Evolutionary conservation across 176 grass and related monocot genomes (phyloP).

Genomic region (Ensete ventricosum): DNA sequence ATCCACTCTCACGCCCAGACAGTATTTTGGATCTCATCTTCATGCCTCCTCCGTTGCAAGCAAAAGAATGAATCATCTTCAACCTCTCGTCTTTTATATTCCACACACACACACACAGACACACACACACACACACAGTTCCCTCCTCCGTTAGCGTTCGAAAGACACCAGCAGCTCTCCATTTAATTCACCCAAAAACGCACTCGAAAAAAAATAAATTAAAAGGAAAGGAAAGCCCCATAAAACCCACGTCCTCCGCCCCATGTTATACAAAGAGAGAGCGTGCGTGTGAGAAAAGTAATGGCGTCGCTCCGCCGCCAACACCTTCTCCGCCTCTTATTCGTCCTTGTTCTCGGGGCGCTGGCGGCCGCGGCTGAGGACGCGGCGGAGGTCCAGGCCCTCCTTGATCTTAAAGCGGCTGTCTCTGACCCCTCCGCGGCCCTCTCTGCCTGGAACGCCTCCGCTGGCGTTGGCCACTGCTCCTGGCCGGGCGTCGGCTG

Average conservation of each 20-base stretch:
- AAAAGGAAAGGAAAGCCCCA: not conserved
- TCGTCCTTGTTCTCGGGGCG: not conserved
- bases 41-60: too few relatives aligned
- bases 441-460: constrained; percentile 50
- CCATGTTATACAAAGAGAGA: constrained; percentile 15
- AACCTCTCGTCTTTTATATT: too few relatives aligned
- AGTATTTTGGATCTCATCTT: too few relatives aligned
- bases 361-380: constrained; percentile 3
- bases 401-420: constrained; percentile 42
- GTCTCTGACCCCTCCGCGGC: constrained; percentile 33
- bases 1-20: too few relatives aligned
- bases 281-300: constrained; percentile 11
- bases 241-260: constrained; percentile 35
- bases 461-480: constrained; percentile 27
- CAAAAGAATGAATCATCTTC: too few relatives aligned
- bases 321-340: constrained; percentile 17
- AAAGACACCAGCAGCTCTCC: too few relatives aligned
- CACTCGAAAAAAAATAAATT: constrained; percentile 2
- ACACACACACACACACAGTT: too few relatives aligned
- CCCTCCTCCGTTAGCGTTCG: too few relatives aligned
- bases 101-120: too few relatives aligned
- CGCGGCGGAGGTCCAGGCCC: constrained; percentile 28
- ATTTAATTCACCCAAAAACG: not conserved
- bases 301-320: constrained; percentile 16
- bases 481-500: constrained; percentile 57